Conservation (phyloP, 805 yeast species). For the Kregervanrija fluxuum region DNA sequence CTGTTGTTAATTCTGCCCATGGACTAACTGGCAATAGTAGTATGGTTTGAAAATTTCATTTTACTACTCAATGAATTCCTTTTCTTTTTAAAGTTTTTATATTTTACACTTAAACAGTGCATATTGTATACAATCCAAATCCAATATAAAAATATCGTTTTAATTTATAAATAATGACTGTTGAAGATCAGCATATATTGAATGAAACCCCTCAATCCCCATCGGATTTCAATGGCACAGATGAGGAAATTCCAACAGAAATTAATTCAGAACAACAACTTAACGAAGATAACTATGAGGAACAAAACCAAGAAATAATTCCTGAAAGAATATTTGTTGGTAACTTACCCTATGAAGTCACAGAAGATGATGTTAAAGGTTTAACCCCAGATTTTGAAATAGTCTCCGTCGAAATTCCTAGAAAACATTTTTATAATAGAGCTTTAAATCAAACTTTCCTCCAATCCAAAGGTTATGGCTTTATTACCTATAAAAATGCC, state of each 20-base stretch:
- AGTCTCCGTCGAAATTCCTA: constrained; percentile 27
- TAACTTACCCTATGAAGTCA: constrained; percentile 36
- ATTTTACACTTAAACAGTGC: too few relatives aligned
- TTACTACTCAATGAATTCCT: too few relatives aligned
- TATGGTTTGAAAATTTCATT: too few relatives aligned
- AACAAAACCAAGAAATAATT: constrained; percentile 20
- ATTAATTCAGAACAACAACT: background rate
- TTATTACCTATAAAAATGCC: constrained; percentile 51
- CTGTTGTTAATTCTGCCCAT: too few relatives aligned
- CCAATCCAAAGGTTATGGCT: constrained; percentile 32
- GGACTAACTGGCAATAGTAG: too few relatives aligned
- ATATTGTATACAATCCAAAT: too few relatives aligned
- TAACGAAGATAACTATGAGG: background rate
- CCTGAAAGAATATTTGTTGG: constrained; percentile 41
- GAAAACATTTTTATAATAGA: constrained; percentile 20
- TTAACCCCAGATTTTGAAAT: constrained; percentile 31
- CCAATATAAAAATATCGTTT: too few relatives aligned
- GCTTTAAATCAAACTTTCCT: constrained; percentile 16
- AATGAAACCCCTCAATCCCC: too few relatives aligned
- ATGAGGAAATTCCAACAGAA: background rate
- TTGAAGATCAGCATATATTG: background rate
- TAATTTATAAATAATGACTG: constrained; percentile 2
- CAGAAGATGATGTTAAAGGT: constrained; percentile 37
- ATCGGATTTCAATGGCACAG: background rate
- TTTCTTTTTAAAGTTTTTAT: too few relatives aligned